Conservation (phyloP, 768 basidiomycete species). For the Cantharellus anzutake region DNA sequence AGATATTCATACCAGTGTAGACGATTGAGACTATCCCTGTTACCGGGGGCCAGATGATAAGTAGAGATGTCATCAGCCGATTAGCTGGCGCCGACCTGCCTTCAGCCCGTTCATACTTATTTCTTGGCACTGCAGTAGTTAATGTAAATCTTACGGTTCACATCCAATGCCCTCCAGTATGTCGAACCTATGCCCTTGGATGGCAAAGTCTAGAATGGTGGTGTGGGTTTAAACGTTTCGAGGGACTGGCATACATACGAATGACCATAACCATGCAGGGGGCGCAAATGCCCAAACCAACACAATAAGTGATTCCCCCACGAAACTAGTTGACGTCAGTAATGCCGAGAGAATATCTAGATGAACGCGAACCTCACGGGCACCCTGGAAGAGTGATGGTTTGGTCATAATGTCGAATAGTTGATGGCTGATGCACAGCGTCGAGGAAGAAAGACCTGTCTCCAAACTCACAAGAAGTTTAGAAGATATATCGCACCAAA, state of each 20-base stretch:
- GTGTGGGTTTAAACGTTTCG: background rate
- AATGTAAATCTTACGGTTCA: constrained; percentile 17
- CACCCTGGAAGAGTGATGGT: constrained; percentile 10
- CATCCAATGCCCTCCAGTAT: constrained; percentile 44
- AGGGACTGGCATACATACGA: constrained; percentile 24
- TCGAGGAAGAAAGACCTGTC: constrained; percentile 37
- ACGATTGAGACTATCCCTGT: constrained; percentile 24
- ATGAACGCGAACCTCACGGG: no score
- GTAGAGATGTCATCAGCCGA: constrained; percentile 13
- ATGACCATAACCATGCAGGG: constrained; percentile 40
- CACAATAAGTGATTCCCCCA: constrained; percentile 6
- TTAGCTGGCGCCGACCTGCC: no score
- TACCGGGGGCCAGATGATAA: constrained; percentile 25
- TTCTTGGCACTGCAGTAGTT: no score
- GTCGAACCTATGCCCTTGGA: constrained; percentile 42
- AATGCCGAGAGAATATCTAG: no score
- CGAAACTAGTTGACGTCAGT: no score
- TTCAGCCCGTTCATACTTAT: no score
- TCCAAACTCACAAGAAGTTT: constrained; percentile 32
- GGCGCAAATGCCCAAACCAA: constrained; percentile 25
- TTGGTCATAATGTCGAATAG: constrained; percentile 34
- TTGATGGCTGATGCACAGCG: constrained; percentile 34
- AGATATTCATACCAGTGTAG: background rate
- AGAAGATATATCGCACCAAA: constrained; percentile 68
- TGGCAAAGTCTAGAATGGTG: constrained; percentile 27